These are phyloP conservation scores for Fusarium marasasianum DNA, from an alignment of 2,329 filamentous ascomycete species.

Conservation along the genomic window DNA sequence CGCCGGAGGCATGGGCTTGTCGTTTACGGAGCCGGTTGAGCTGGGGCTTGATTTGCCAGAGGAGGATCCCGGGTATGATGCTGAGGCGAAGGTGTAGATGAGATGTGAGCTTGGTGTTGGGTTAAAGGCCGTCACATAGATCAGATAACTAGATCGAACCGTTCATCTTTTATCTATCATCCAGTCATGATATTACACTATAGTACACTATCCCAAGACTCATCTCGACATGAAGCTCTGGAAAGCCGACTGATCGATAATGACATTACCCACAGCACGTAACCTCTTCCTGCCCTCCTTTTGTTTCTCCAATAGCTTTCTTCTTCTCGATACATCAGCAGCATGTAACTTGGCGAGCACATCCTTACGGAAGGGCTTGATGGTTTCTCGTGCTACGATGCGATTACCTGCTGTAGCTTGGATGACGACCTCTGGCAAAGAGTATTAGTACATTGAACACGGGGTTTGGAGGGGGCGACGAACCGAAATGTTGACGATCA, in stretches of 20 bases:
- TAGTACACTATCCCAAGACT: constrained; percentile 17
- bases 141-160: background rate
- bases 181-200: constrained; percentile 29
- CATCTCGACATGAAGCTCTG: constrained; percentile 91
- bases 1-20: constrained; percentile 50
- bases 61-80: constrained; percentile 28
- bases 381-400: constrained; percentile 89
- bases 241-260: constrained; percentile 96
- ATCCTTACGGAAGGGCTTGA: constrained; percentile 97
- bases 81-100: background rate
- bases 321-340: constrained; percentile 81
- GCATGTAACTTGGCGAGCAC: constrained; percentile 94
- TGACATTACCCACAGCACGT: constrained; percentile 84
- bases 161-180: background rate
- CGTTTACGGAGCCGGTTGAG: constrained; percentile 48
- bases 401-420: constrained; percentile 86
- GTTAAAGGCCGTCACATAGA: background rate
- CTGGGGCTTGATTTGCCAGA: constrained; percentile 53
- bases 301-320: constrained; percentile 94
- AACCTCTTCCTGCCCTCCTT: constrained; percentile 94
- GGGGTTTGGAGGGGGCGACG: constrained; percentile 10
- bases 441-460: background rate
- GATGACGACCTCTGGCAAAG: constrained; percentile 79
- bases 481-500: constrained; percentile 89
- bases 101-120: background rate